phyloP scores from a whole-genome alignment of 345 rosid genomes.

The Rhodamnia argentea region DNA sequence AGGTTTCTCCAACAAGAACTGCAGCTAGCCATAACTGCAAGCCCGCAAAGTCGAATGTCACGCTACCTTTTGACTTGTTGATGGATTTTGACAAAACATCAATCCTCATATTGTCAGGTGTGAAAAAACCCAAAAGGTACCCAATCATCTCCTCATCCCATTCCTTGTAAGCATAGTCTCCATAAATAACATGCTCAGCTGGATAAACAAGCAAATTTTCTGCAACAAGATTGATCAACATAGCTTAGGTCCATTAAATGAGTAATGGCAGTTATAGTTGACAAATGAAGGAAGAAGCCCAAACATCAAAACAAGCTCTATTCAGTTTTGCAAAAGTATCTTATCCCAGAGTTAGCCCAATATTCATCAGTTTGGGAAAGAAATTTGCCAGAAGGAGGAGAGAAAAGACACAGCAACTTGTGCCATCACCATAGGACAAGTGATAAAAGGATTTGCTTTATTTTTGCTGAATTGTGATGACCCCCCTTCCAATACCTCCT shows the following conservation, averaged over 20 bases:
- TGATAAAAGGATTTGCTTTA: not conserved
- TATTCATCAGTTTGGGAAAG: not conserved
- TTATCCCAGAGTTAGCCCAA: not conserved
- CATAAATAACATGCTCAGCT: conserved; percentile 77
- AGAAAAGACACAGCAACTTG: not conserved
- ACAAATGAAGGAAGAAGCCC: not conserved
- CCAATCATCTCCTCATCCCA: conserved; percentile 83
- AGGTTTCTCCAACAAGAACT: not conserved
- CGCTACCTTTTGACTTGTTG: conserved; percentile 47
- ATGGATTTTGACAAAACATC: conserved; percentile 81
- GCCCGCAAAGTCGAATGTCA: not conserved
- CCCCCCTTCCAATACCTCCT: not conserved
- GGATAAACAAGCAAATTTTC: conserved; percentile 82
- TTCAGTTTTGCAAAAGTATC: not conserved
- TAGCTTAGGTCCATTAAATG: not conserved
- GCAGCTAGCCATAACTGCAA: not conserved
- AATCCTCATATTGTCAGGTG: conserved; percentile 87
- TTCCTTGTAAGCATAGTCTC: conserved; percentile 61
- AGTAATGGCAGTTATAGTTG: not conserved
- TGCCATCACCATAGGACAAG: not conserved
- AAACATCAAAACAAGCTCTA: not conserved
- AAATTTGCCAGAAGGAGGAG: not conserved
- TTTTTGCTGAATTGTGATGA: not conserved
- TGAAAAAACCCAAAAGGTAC: conserved; percentile 50
- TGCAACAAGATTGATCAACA: conserved; percentile 21